Conservation (phyloP, 192 early-diverging fungal species). For the Geosiphon pyriformis region DNA sequence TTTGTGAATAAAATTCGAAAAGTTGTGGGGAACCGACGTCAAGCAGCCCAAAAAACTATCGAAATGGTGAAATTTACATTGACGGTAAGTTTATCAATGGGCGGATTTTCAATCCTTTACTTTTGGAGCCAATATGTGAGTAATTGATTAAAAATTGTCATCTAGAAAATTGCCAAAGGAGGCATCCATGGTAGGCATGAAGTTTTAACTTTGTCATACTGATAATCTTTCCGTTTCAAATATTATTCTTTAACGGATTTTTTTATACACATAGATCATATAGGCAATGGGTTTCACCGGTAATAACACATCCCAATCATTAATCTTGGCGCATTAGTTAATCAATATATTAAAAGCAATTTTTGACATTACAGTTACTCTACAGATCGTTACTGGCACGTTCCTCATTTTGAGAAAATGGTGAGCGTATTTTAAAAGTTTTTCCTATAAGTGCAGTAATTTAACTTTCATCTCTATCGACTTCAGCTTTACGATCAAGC, state of each 20-base stretch:
- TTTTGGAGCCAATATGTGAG: not conserved
- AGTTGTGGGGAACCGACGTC: constrained; percentile 2
- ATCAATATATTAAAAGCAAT: no score
- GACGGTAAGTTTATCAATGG: constrained; percentile 22
- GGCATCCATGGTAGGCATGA: constrained; percentile 39
- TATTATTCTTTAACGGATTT: no score
- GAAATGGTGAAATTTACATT: constrained; percentile 40
- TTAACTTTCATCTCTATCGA: no score
- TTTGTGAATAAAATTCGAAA: constrained; percentile 13
- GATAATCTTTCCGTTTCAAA: no score
- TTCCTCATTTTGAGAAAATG: constrained; percentile 72
- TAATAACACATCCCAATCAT: not conserved
- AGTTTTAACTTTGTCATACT: no score
- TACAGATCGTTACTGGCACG: constrained; percentile 39
- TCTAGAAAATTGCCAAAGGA: constrained; percentile 35
- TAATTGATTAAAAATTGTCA: not conserved
- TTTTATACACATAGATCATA: constrained; percentile 31
- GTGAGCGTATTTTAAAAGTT: not conserved
- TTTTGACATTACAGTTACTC: constrained; percentile 20
- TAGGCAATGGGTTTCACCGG: constrained; percentile 48
- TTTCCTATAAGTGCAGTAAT: no score
- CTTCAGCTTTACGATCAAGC: constrained; percentile 67
- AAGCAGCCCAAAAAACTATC: constrained; percentile 27
- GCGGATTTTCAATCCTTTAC: not conserved
- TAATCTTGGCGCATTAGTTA: no score